phyloP scores from a whole-genome alignment of 495 filamentous ascomycete genomes.

The Cudoniella acicularis region DNA sequence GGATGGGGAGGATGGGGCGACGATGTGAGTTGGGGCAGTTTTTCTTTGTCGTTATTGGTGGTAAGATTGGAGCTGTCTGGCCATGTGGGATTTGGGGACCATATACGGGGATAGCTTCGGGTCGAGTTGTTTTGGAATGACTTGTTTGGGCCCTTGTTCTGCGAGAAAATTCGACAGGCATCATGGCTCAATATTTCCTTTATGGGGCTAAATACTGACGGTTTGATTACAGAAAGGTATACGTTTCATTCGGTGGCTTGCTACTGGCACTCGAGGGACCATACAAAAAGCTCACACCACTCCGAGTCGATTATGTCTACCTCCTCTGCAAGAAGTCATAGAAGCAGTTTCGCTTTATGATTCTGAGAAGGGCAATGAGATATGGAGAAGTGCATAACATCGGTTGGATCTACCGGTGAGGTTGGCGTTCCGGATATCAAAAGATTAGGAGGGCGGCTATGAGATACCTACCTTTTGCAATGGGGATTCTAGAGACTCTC shows the following conservation, averaged over 20 bases:
- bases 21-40: constrained; percentile 60
- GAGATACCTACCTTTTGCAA: background rate
- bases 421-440: constrained; percentile 12
- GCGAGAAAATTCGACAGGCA: too few species aligned
- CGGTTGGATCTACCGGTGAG: constrained; percentile 5
- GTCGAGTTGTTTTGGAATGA: background rate
- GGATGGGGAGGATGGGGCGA: constrained; percentile 72
- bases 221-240: constrained; percentile 66
- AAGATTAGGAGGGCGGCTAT: background rate
- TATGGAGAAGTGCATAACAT: constrained; percentile 12
- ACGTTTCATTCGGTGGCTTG: constrained; percentile 87
- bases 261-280: constrained; percentile 88
- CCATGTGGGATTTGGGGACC: background rate
- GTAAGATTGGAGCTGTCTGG: too few species aligned
- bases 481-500: too few species aligned
- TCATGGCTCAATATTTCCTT: too few species aligned
- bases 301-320: constrained; percentile 91
- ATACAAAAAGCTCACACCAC: constrained; percentile 88
- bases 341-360: background rate
- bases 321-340: constrained; percentile 83
- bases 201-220: too few species aligned
- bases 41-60: too few species aligned
- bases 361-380: background rate
- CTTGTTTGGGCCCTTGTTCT: background rate
- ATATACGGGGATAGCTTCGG: background rate